phyloP scores from a whole-genome alignment of 176 grass and related monocot genomes.

The Carex kokanica region DNA sequence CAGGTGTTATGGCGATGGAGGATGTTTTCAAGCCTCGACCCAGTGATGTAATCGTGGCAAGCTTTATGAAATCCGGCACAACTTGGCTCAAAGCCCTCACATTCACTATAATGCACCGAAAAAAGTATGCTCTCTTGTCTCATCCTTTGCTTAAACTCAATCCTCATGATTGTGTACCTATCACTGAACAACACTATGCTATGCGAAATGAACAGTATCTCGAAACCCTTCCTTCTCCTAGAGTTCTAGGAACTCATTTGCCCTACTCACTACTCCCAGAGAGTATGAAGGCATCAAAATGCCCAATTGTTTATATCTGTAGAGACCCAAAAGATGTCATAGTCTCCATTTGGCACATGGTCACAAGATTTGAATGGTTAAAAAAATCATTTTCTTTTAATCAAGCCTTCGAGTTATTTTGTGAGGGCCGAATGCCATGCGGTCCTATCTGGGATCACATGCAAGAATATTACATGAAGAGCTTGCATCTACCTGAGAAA shows the following conservation, averaged over 20 bases:
- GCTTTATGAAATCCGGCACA: slow-evolving; percentile 13
- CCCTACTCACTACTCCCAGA: neutral
- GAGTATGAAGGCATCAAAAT: neutral
- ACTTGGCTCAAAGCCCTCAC: slow-evolving; percentile 30
- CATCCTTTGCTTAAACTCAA: neutral
- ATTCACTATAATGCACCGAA: slow-evolving; percentile 19
- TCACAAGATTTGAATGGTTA: neutral
- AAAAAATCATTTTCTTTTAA: neutral
- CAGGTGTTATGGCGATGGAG: neutral
- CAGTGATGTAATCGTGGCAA: slow-evolving; percentile 14
- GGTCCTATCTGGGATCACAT: slow-evolving; percentile 10
- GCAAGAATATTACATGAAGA: slow-evolving; percentile 18
- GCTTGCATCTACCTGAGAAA: neutral
- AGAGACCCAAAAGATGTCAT: slow-evolving; percentile 17
- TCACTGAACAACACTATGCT: neutral
- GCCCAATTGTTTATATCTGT: slow-evolving; percentile 6
- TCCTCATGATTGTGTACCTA: too few relatives aligned
- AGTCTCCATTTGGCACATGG: slow-evolving; percentile 6
- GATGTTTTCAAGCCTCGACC: slow-evolving; percentile 3
- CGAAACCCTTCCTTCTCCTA: neutral
- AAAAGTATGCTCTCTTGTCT: neutral
- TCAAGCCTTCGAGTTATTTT: neutral
- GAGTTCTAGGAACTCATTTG: neutral
- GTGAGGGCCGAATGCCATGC: neutral
- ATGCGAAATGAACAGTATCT: neutral